These are phyloP conservation scores for Bimuria novae-zelandiae DNA, from an alignment of 2,329 filamentous ascomycete species.

Conservation along the genomic window DNA sequence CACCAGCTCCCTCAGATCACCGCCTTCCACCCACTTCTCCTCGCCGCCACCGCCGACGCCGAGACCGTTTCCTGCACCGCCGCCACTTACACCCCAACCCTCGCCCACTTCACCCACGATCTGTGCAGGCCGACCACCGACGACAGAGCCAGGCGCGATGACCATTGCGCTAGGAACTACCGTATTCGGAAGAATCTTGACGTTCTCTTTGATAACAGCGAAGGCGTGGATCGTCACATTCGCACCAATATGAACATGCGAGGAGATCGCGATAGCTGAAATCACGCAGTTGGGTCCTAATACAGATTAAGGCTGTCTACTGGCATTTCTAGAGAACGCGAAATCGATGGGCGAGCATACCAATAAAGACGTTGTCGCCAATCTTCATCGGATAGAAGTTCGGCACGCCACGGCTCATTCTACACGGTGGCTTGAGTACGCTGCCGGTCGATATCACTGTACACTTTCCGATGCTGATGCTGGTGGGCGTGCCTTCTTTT, in stretches of 20 bases:
- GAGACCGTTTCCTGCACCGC: constrained; percentile 36
- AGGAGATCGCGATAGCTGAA: constrained; percentile 81
- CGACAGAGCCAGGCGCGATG: constrained; percentile 87
- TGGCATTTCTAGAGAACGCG: background rate
- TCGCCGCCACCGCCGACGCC: constrained; percentile 48
- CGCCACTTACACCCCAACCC: constrained; percentile 54
- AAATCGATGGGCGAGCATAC: constrained; percentile 52
- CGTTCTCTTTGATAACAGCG: constrained; percentile 91
- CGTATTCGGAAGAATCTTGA: constrained; percentile 81
- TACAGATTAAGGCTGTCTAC: background rate
- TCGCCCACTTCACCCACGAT: constrained; percentile 56
- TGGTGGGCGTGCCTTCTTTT: constrained; percentile 47
- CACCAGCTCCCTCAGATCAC: constrained; percentile 55
- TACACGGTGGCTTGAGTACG: constrained; percentile 80
- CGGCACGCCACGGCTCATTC: constrained; percentile 75
- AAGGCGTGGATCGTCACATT: constrained; percentile 81
- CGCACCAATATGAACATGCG: constrained; percentile 82
- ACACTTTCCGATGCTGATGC: constrained; percentile 88
- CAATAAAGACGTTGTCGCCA: constrained; percentile 92
- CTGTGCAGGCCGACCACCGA: constrained; percentile 63
- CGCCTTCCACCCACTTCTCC: constrained; percentile 56
- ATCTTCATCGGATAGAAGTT: constrained; percentile 90
- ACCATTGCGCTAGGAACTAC: constrained; percentile 89
- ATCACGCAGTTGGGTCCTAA: constrained; percentile 64
- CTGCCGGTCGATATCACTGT: constrained; percentile 82